These are phyloP conservation scores for Phylloboletellus chloephorus DNA, from an alignment of 1,284 basidiomycete species.

Conservation along the genomic window DNA sequence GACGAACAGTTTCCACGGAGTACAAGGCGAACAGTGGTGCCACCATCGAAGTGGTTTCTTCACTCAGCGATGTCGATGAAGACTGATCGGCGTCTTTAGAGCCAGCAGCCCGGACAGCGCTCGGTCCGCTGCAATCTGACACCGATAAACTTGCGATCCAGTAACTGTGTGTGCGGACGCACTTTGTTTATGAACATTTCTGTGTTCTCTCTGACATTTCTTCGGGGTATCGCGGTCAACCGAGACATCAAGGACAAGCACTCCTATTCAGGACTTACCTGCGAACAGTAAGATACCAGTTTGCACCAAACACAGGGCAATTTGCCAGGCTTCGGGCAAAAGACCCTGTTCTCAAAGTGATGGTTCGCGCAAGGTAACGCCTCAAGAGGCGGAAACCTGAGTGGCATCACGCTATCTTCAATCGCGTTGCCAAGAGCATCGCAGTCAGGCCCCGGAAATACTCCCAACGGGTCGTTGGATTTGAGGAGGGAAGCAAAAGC, in stretches of 20 bases:
- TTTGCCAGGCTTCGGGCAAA: constrained; percentile 25
- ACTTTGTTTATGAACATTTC: constrained; percentile 19
- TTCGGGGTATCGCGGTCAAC: neutral
- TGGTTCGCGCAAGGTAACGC: constrained; percentile 20
- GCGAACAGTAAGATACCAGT: constrained; percentile 39
- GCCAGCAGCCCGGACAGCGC: neutral
- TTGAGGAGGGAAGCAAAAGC: constrained; percentile 15
- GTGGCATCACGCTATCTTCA: constrained; percentile 12
- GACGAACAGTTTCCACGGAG: neutral
- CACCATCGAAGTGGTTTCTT: neutral
- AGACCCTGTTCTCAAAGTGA: neutral
- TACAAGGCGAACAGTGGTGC: constrained; percentile 15
- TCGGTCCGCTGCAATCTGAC: constrained; percentile 15
- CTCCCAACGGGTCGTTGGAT: constrained; percentile 19
- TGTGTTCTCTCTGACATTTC: constrained; percentile 23
- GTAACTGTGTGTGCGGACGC: neutral
- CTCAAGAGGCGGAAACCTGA: constrained; percentile 18
- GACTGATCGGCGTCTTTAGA: neutral
- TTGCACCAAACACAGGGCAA: constrained; percentile 32
- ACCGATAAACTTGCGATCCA: constrained; percentile 2
- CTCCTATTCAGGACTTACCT: constrained; percentile 15
- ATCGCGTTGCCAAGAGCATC: constrained; percentile 16
- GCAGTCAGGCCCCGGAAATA: constrained; percentile 18
- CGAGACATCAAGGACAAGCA: neutral
- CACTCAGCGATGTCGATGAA: neutral